Base-by-base conservation (phyloP, 1,284 basidiomycete genomes). In the Ganoderma resinaceum region DNA sequence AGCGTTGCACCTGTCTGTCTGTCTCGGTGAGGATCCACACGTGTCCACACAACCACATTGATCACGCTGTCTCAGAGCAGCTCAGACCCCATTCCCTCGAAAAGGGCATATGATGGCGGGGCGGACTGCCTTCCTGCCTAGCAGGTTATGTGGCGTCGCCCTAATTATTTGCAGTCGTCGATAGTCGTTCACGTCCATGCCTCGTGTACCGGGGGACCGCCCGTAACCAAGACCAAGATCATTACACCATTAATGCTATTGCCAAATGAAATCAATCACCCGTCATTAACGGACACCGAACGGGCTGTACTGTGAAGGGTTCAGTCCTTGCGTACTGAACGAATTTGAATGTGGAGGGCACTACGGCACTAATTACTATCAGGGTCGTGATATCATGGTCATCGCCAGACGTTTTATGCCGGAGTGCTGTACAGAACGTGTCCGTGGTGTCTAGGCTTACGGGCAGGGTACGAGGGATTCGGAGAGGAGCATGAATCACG, bases 11-110 rank as follows among this genome's bases (percentile, higher is more conserved):
- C 4, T 20, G 29, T 3, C 12, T 33, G 16, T n/a, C 26, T 29
- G 23, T 49, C 29, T 53, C 52, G 9, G 52, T 6, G 52, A 7
- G 49, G 49, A 33, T 55, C 52, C 52, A 59, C 58, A 59, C 58
- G 58, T 40, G 35, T 59, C 38, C 58, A 58, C 55, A 59, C 33
- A 23, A 59, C 58, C 35, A 59, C 58, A 55, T 33, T 55, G 52
- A 55, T 33, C 26, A 16, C 29, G 18, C 18, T 29, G 14, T 33
- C 52, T 31, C 29, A 29, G 6, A 31, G 3, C 18, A 7, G 42
- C 20, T 20, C 20, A 35, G 9, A 38, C 29, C 29, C 18, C 26
- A 8, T 18, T 31, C 7, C 29, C 52, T 52, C 23, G 3, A 14
- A 52, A 52, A 5, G 46, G 46, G 23, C 11, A 29, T 26, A 52